phyloP scores from a whole-genome alignment of 2,329 filamentous ascomycete species.

The Fusarium tuaranense region DNA sequence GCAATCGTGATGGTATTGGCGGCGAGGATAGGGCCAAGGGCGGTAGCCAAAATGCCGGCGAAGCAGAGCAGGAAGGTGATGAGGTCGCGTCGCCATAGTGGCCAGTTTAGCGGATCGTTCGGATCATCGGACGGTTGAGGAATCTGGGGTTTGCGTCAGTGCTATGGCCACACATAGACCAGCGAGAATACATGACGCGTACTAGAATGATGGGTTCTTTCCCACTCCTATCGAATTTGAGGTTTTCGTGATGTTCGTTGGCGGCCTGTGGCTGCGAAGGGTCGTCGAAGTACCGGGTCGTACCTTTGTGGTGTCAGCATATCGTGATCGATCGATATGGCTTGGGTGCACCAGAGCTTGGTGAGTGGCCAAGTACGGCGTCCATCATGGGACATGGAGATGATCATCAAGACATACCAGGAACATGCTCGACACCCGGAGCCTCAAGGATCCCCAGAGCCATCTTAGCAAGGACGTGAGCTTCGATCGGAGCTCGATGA shows the following conservation, averaged over 20 bases:
- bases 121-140: conserved; percentile 93
- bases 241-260: conserved; percentile 54
- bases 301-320: conserved; percentile 57
- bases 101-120: conserved; percentile 89
- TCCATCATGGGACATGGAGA: neutral
- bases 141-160: conserved; percentile 50
- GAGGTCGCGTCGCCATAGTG: conserved; percentile 84
- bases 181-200: conserved; percentile 27
- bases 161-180: neutral
- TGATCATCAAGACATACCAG: conserved; percentile 65
- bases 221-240: conserved; percentile 81
- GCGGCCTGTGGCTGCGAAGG: conserved; percentile 60
- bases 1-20: conserved; percentile 86
- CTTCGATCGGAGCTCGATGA: conserved; percentile 8
- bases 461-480: conserved; percentile 45
- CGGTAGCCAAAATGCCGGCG: conserved; percentile 84
- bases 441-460: conserved; percentile 79
- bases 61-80: conserved; percentile 84
- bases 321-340: conserved; percentile 1
- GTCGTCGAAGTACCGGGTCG: conserved; percentile 74
- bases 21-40: conserved; percentile 87
- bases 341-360: neutral
- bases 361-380: neutral
- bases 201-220: conserved; percentile 81
- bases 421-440: conserved; percentile 74